Conservation (phyloP, 1,284 basidiomycete genomes). For the Sphagnurus paluster region DNA sequence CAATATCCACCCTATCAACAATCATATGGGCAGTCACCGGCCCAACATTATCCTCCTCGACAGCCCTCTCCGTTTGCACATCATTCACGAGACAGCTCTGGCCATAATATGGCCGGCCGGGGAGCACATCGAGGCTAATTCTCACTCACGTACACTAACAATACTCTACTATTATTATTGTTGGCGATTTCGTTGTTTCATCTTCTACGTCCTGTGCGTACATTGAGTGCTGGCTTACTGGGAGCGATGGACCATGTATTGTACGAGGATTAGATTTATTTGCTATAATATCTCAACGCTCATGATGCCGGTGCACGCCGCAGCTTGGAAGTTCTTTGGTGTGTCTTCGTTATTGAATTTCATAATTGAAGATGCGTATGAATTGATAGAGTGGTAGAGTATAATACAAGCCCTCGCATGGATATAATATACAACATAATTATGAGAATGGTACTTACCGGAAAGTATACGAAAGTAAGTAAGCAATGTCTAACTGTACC, state of each 20-base stretch:
- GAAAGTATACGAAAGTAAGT: no score
- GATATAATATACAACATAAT: no score
- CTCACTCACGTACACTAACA: not conserved
- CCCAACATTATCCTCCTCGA: slow-evolving; percentile 20
- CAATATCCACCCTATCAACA: slow-evolving; percentile 17
- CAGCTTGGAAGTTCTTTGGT: no score
- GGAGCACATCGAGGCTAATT: slow-evolving; percentile 37
- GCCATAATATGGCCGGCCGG: slow-evolving; percentile 43
- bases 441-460: no score
- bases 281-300: slow-evolving; percentile 1
- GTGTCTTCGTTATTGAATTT: no score
- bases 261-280: slow-evolving; percentile 11
- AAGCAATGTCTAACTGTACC: no score
- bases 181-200: slow-evolving; percentile 7
- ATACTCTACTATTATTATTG: slow-evolving; percentile 1
- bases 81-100: slow-evolving; percentile 25
- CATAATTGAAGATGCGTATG: no score
- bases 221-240: slow-evolving; percentile 3
- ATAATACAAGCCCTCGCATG: no score
- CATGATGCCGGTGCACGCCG: not conserved
- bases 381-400: no score
- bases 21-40: slow-evolving; percentile 7
- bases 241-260: slow-evolving; percentile 14
- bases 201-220: not conserved
- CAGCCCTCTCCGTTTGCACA: slow-evolving; percentile 23